Base-by-base conservation (phyloP, 2,329 filamentous ascomycete genomes). In the Sarocladium strictum region DNA sequence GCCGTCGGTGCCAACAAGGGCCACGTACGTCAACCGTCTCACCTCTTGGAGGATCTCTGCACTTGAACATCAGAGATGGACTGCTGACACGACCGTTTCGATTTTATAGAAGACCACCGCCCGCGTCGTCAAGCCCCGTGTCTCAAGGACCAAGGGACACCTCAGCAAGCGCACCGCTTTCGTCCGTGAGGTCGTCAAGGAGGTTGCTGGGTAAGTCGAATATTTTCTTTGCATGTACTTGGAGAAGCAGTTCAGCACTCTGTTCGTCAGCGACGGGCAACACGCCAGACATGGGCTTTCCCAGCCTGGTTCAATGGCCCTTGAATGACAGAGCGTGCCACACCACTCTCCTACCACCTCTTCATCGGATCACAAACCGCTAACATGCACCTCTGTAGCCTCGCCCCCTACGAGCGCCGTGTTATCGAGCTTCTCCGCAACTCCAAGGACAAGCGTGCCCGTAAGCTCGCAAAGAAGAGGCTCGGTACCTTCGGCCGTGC, bases 381-480 rank as follows among this genome's bases (percentile, higher is more conserved):
- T 73, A 69, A 74, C 64, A 33, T 17, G 43, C 32, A 5, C 23
- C 41, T 53, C 38, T 49, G 3, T n/a, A 87, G 89, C 72, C 88
- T 94, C 67, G 90, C 90, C 67, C 90, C 90, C 70, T 94, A 99
- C 76, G 94, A 99, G 87, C 93, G 94, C 78, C 91, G 94, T 73
- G 90, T 99, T 68, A 96, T 99, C 74, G 94, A 99, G 85, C 82
- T 99, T 74, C 88, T 99, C 78, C 90, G 94, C 71, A 99, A 99
- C 89, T 87, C 84, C 82, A 95, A 96, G 83, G 94, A 99, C 80
- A 97, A 97, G 90, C 90, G 93, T 78, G 93, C 93, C 71, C 86
- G 93, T 69, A 97, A 97, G 87, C 89, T 97, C 72, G 93, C 93
- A 71, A 97, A 97, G 92, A 97, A 96, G 89, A 87, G 93, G 77